phyloP scores from a whole-genome alignment of 2,329 filamentous ascomycete genomes.

The Neonectria ditissima region DNA sequence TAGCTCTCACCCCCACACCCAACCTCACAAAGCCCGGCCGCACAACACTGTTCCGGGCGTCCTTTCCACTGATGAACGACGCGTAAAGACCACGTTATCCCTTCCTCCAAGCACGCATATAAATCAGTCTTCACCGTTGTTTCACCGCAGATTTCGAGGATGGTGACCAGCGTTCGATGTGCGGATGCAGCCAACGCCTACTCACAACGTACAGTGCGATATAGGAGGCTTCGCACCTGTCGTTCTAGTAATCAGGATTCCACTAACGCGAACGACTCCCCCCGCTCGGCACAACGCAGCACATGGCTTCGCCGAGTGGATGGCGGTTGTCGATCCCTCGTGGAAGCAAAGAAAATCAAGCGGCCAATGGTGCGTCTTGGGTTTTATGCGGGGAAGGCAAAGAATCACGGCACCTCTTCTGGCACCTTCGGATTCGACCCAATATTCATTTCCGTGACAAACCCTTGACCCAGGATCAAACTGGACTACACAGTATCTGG shows the following conservation, averaged over 20 bases:
- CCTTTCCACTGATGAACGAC: too few relatives aligned
- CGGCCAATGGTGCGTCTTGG: slow-evolving; percentile 15
- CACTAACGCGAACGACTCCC: slow-evolving; percentile 41
- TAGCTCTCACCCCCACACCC: neutral
- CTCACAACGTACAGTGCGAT: slow-evolving; percentile 21
- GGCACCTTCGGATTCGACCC: slow-evolving; percentile 1
- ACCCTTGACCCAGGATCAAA: too few relatives aligned
- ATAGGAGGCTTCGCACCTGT: neutral
- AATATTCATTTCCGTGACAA: neutral
- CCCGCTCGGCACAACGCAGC: slow-evolving; percentile 16
- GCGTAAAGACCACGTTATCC: too few relatives aligned
- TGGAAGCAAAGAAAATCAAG: slow-evolving; percentile 4
- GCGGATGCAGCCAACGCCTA: too few relatives aligned
- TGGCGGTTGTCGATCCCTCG: slow-evolving; percentile 31
- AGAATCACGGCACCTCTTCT: slow-evolving; percentile 19
- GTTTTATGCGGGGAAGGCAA: slow-evolving; percentile 19
- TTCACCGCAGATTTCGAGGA: neutral
- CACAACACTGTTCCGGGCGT: too few relatives aligned
- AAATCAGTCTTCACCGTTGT: neutral
- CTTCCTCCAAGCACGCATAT: neutral
- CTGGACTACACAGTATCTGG: neutral
- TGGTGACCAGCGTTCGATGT: neutral
- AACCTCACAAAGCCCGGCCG: too few relatives aligned
- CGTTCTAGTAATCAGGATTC: neutral
- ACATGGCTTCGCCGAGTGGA: slow-evolving; percentile 38